Base-by-base conservation (phyloP, 1,139 yeast genomes). In the Hyphopichia burtonii region DNA sequence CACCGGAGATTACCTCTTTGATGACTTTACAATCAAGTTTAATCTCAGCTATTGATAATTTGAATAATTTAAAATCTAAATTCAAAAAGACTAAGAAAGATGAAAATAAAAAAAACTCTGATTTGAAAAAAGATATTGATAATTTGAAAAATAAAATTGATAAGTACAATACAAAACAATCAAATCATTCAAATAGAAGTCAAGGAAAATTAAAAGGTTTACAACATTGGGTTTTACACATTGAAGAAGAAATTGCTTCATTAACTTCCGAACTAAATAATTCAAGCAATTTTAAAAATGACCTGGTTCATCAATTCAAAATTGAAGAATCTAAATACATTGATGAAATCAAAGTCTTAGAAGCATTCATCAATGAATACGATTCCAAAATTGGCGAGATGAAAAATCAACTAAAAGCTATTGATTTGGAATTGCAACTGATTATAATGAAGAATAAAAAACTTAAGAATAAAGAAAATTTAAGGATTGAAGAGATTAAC, bases 11-110 rank as follows among this genome's bases (percentile, higher is more conserved):
- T 1, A 65, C 86, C 1, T 80, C 87, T 1, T 53, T 82, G 40
- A 65, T 74, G 17, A 83, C 90, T 0, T 66, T 85, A 36, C 84
- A 82, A 54, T 77, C 77, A 40, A 80, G 88, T 39, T 76, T 85
- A 39, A 65, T 75, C 30, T 78, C 89, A 0, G 79, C 88, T 0
- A 75, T 81, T 48, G 76, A 77, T 22, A 78, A 76, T 42, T 63
- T 83, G 43, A 68, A 71, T 27, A 70, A 74, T 37, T 78, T 79
- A 45, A 76, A 74, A 51, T 47, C 65, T 4, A 77, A 75, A 45
- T 57, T 79, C 51, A 83, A 79, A 58, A 84, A 82, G 51, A 63
- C 76, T 43, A 83, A 82, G 56, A 77, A 74, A 47, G 91, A 85
- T 43, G 80, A 82, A 54, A 72, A 76, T 49, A 83, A 81, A 50